Percentiles rank a stretch among this genome's conserved stretches.
These are phyloP conservation scores for Aspergillus fructus DNA, from an alignment of 2,329 filamentous ascomycete genomes.

Conservation along the genomic window DNA sequence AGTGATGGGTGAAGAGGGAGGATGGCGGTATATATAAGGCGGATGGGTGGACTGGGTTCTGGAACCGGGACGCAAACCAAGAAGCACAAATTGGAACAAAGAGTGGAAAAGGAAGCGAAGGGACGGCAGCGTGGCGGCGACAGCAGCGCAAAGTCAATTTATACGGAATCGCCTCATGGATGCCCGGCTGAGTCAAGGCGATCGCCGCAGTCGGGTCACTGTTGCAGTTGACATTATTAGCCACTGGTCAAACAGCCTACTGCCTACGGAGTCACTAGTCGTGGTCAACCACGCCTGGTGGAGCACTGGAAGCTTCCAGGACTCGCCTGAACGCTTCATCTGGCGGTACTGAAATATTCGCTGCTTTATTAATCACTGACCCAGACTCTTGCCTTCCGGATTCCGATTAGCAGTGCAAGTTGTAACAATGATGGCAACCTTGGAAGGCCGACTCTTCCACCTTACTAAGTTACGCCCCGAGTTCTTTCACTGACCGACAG, in stretches of 20 bases:
- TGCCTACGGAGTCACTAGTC: too few species aligned
- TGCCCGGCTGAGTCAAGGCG: constrained; percentile 18
- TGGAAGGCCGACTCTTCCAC: background rate
- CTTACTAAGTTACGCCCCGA: too few species aligned
- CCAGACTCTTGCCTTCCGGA: background rate
- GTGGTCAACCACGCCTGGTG: background rate
- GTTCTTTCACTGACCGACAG: too few species aligned
- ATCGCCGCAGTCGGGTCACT: constrained; percentile 4
- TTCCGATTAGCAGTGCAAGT: background rate
- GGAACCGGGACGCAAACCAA: constrained; percentile 2
- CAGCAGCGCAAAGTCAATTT: constrained; percentile 25
- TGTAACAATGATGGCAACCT: background rate
- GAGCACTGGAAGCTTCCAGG: constrained; percentile 12
- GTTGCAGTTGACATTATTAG: background rate
- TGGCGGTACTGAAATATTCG: constrained; percentile 3
- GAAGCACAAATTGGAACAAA: constrained; percentile 8
- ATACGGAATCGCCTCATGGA: constrained; percentile 19
- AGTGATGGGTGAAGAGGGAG: constrained; percentile 5
- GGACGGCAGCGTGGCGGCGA: constrained; percentile 17
- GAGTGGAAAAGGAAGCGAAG: constrained; percentile 6
- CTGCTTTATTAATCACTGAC: constrained; percentile 5
- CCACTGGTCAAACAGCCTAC: background rate
- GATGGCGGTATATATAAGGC: constrained; percentile 6
- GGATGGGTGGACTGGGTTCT: background rate
- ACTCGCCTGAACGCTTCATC: background rate